A percentile compares a stretch with the other conserved stretches of the same genome.
Evolutionary conservation across 352 stramenopile genomes (phyloP).

Genomic region (Hyaloperonospora brassicae): DNA sequence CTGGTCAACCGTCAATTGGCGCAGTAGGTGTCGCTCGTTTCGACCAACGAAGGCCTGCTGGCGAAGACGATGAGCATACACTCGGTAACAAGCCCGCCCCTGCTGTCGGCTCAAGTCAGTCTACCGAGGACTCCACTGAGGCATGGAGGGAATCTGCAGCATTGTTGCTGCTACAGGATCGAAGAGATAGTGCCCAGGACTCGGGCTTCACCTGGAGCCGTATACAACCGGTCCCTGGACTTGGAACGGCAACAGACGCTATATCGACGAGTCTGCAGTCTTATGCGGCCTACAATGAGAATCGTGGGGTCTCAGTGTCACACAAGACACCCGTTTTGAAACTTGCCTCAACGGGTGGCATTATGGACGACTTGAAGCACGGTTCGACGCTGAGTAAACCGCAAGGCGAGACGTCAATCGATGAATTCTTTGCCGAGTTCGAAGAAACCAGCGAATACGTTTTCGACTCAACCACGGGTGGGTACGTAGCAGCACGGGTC

Average conservation of each 20-base stretch:
- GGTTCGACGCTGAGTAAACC: slow-evolving; percentile 9
- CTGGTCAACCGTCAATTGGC: slow-evolving; percentile 2
- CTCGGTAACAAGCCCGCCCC: slow-evolving; percentile 4
- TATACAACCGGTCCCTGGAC: slow-evolving; percentile 20
- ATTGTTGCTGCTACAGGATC: slow-evolving; percentile 16
- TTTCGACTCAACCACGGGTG: slow-evolving; percentile 47
- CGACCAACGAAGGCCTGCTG: slow-evolving; percentile 27
- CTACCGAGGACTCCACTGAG: slow-evolving; percentile 13
- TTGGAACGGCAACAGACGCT: slow-evolving; percentile 34
- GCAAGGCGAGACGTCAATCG: slow-evolving; percentile 29
- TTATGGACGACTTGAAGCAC: slow-evolving; percentile 60
- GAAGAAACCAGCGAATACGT: slow-evolving; percentile 72
- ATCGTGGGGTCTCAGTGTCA: slow-evolving; percentile 4
- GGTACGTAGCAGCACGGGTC: slow-evolving; percentile 38
- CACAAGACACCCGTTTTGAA: slow-evolving; percentile 6
- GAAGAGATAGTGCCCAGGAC: slow-evolving; percentile 10
- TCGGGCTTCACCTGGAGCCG: slow-evolving; percentile 35
- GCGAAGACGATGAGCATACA: slow-evolving; percentile 25
- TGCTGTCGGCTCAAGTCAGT: neutral
- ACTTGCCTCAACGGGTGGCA: slow-evolving; percentile 21
- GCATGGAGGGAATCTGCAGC: slow-evolving; percentile 19
- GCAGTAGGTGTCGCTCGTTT: slow-evolving; percentile 46
- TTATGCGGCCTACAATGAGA: slow-evolving; percentile 6
- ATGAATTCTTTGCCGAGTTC: slow-evolving; percentile 72
- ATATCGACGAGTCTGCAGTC: slow-evolving; percentile 33